phyloP scores from a whole-genome alignment of 2,329 filamentous ascomycete genomes.

The Knoxdaviesia capensis region DNA sequence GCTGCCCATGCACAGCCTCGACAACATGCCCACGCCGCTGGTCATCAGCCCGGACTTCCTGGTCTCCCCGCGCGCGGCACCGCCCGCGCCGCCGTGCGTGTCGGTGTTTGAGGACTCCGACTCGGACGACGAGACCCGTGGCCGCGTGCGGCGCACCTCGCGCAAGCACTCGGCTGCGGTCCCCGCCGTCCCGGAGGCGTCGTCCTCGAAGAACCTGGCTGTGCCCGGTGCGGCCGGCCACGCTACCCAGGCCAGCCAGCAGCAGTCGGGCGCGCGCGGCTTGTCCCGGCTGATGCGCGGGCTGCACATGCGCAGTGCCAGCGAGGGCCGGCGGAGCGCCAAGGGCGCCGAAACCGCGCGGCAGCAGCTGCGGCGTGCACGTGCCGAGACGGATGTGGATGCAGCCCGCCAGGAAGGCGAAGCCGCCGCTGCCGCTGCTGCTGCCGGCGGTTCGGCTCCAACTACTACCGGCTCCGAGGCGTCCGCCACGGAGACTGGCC shows the following conservation, averaged over 20 bases:
- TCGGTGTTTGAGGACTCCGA: slow-evolving; percentile 1
- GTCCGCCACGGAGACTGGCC: neutral
- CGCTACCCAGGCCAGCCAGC: too few species aligned
- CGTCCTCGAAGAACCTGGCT: too few species aligned
- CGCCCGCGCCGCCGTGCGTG: neutral
- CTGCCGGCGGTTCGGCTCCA: neutral
- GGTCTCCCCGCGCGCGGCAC: neutral
- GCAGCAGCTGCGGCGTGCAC: slow-evolving; percentile 4
- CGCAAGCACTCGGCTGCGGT: too few species aligned
- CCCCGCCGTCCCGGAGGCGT: too few species aligned
- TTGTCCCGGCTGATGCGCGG: neutral
- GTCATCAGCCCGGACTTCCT: slow-evolving; percentile 1
- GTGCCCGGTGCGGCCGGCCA: too few species aligned
- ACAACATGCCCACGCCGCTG: too few species aligned
- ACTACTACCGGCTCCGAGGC: neutral
- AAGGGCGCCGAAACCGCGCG: slow-evolving; percentile 4
- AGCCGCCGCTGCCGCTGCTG: neutral
- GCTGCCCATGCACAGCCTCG: neutral
- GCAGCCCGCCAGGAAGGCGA: neutral
- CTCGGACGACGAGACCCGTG: slow-evolving; percentile 2
- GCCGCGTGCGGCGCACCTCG: neutral
- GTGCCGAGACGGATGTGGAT: slow-evolving; percentile 4
- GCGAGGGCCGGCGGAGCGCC: slow-evolving; percentile 3
- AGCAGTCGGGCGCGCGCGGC: neutral
- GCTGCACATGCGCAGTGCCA: slow-evolving; percentile 4